Percentiles rank a stretch among this genome's conserved stretches.
phyloP scores from a whole-genome alignment of 257 asterid genomes.

The Dorcoceras hygrometricum region DNA sequence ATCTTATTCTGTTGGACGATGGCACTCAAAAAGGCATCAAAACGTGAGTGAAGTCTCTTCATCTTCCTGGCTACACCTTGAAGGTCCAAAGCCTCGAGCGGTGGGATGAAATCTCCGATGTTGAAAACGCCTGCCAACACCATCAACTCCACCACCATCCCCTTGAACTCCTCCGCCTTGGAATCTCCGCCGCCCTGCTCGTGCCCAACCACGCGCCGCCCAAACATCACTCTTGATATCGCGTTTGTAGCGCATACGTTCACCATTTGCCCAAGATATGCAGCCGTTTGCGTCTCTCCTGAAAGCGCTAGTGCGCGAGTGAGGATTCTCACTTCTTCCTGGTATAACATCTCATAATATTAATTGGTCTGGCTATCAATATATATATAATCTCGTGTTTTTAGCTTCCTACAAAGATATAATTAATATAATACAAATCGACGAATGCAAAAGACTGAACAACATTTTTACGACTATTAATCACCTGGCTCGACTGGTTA shows the following conservation, averaged over 20 bases:
- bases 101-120: slow-evolving; percentile 82
- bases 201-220: slow-evolving; percentile 63
- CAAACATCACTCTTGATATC: slow-evolving; percentile 65
- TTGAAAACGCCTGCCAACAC: slow-evolving; percentile 74
- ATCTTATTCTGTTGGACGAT: slow-evolving; percentile 60
- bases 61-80: slow-evolving; percentile 69
- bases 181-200: slow-evolving; percentile 48
- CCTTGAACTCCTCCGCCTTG: slow-evolving; percentile 77
- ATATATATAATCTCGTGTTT: too few species aligned
- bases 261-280: slow-evolving; percentile 48
- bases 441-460: too few species aligned
- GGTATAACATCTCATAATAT: too few species aligned
- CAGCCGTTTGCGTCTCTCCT: slow-evolving; percentile 32
- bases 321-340: slow-evolving; percentile 68
- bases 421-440: too few species aligned
- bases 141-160: slow-evolving; percentile 84
- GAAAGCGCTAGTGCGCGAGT: slow-evolving; percentile 45
- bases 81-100: slow-evolving; percentile 61
- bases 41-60: slow-evolving; percentile 80
- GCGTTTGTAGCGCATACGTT: slow-evolving; percentile 74
- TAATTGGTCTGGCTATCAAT: too few species aligned
- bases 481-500: too few species aligned
- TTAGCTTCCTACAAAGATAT: too few species aligned
- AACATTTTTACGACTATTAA: too few species aligned
- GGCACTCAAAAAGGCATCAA: slow-evolving; percentile 54